A percentile compares a stretch with the other conserved stretches of the same genome.
Conservation (phyloP, 495 filamentous ascomycete genomes). For the Cairneyella variabilis region DNA sequence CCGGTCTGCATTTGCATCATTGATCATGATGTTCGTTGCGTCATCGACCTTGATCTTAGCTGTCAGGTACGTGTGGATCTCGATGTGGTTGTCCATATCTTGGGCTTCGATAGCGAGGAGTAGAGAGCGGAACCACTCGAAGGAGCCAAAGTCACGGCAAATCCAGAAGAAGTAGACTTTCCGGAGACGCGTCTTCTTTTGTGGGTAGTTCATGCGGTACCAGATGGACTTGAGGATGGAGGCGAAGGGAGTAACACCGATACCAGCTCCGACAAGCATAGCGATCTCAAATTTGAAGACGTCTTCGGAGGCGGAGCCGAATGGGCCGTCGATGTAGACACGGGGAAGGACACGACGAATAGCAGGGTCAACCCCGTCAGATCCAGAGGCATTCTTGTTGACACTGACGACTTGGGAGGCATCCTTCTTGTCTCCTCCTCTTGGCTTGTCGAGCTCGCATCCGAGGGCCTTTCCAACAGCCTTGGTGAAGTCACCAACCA, state of each 20-base stretch:
- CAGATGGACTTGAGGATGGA: slow-evolving; percentile 81
- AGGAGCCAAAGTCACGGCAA: slow-evolving; percentile 72
- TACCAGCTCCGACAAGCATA: slow-evolving; percentile 65
- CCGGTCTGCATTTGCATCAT: slow-evolving; percentile 74
- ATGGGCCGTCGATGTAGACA: slow-evolving; percentile 76
- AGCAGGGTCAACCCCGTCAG: slow-evolving; percentile 57
- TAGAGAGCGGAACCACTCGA: slow-evolving; percentile 79
- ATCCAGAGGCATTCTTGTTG: slow-evolving; percentile 46
- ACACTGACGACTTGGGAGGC: slow-evolving; percentile 61
- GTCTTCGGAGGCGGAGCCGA: slow-evolving; percentile 73
- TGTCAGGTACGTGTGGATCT: slow-evolving; percentile 73
- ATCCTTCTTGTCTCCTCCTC: slow-evolving; percentile 35
- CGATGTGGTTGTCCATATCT: slow-evolving; percentile 74
- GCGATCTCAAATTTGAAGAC: slow-evolving; percentile 76
- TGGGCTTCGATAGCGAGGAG: slow-evolving; percentile 78
- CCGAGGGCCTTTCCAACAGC: slow-evolving; percentile 60
- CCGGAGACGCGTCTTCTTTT: slow-evolving; percentile 65
- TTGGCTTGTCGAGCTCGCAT: slow-evolving; percentile 58
- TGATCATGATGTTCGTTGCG: slow-evolving; percentile 81
- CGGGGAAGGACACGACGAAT: slow-evolving; percentile 67
- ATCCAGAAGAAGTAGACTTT: slow-evolving; percentile 90
- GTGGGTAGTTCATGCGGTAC: slow-evolving; percentile 81
- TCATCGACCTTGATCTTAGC: slow-evolving; percentile 76
- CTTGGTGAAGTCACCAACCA: slow-evolving; percentile 66
- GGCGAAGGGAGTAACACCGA: slow-evolving; percentile 71